phyloP scores from a whole-genome alignment of 2,329 filamentous ascomycete genomes.

The Basipetospora chlamydospora region DNA sequence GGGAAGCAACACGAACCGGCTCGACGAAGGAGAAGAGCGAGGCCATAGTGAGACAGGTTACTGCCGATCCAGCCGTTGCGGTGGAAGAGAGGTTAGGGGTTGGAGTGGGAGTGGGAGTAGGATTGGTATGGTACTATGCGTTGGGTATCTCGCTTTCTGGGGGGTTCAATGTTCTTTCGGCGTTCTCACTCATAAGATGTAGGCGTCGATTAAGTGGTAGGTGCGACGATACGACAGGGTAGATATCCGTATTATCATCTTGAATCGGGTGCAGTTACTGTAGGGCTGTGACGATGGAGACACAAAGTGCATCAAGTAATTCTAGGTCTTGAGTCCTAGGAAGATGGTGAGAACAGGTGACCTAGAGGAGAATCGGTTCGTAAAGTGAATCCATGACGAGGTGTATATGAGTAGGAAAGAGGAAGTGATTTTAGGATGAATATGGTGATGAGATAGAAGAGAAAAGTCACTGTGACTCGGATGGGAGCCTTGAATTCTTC shows the following conservation, averaged over 20 bases:
- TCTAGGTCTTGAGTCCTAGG: no score
- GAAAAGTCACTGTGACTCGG: no score
- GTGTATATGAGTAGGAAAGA: no score
- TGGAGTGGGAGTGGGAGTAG: constrained; percentile 1
- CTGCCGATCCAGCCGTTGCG: no score
- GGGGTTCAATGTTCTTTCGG: background rate
- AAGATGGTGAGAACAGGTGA: no score
- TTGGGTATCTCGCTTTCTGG: background rate
- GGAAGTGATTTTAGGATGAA: no score
- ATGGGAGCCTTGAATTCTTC: no score
- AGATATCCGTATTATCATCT: constrained; percentile 8
- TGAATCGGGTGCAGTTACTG: constrained; percentile 1
- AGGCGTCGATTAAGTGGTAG: background rate
- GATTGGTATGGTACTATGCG: background rate
- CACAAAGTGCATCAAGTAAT: no score
- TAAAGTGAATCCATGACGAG: no score
- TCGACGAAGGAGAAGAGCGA: constrained; percentile 94
- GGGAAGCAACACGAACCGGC: constrained; percentile 75
- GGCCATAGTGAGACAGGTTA: constrained; percentile 43
- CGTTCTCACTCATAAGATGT: background rate
- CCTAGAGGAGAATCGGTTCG: no score
- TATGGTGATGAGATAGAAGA: no score
- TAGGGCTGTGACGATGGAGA: constrained; percentile 1
- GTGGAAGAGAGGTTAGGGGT: no score
- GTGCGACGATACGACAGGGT: background rate